Conservation (phyloP, 768 basidiomycete species). For the Trametes meyenii region DNA sequence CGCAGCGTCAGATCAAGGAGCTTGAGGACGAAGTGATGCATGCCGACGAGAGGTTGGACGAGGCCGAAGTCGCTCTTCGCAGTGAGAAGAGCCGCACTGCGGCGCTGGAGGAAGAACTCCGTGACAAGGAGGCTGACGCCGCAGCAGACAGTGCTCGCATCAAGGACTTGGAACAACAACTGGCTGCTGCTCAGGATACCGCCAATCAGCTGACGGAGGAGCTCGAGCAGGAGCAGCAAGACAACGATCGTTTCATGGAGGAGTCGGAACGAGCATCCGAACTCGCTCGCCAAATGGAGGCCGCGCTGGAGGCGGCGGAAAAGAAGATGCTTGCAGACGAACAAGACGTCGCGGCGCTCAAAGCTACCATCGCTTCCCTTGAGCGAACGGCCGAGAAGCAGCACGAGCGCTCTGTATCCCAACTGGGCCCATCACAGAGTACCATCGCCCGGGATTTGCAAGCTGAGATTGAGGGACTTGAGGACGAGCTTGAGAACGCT, state of each 20-base stretch:
- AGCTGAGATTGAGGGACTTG: conserved; percentile 63
- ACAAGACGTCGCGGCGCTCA: conserved; percentile 52
- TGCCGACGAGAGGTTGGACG: conserved; percentile 54
- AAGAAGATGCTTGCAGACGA: conserved; percentile 68
- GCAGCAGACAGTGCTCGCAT: conserved; percentile 52
- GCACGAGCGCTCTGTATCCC: conserved; percentile 30
- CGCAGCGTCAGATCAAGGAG: conserved; percentile 59
- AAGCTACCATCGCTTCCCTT: conserved; percentile 50
- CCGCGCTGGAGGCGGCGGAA: conserved; percentile 75
- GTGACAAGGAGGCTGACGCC: conserved; percentile 56
- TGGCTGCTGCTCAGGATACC: conserved; percentile 49
- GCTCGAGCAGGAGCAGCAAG: conserved; percentile 51
- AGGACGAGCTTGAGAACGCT: conserved; percentile 77
- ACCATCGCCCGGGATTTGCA: conserved; percentile 44
- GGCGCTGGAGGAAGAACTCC: conserved; percentile 44
- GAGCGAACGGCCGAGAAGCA: conserved; percentile 54
- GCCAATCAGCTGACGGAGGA: conserved; percentile 46
- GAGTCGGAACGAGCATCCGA: conserved; percentile 57
- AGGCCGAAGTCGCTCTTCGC: conserved; percentile 58
- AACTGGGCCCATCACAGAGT: conserved; percentile 31
- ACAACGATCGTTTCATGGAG: conserved; percentile 52
- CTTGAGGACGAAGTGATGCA: conserved; percentile 62
- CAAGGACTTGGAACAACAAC: conserved; percentile 58
- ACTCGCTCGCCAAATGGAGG: conserved; percentile 68
- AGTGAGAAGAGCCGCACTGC: conserved; percentile 51